These are phyloP conservation scores for Phytophthora fragariae DNA, from an alignment of 352 stramenopile genomes.

Conservation along the genomic window DNA sequence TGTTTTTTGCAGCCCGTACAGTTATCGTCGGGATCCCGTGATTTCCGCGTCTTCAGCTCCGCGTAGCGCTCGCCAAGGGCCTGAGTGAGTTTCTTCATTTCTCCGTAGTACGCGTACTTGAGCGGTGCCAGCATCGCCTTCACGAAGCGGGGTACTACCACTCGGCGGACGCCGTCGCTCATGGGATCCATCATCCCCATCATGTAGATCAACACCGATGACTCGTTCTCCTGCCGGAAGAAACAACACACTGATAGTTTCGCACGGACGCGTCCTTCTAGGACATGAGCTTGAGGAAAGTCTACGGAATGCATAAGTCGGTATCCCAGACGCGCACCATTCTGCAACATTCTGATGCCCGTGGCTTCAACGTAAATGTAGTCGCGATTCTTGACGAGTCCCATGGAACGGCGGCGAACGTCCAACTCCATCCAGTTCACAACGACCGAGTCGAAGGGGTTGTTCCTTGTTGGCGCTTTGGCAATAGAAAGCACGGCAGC, in stretches of 20 bases:
- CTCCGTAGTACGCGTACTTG: slow-evolving; percentile 42
- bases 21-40: slow-evolving; percentile 19
- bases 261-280: slow-evolving; percentile 43
- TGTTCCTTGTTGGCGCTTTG: slow-evolving; percentile 46
- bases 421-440: slow-evolving; percentile 54
- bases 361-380: slow-evolving; percentile 69
- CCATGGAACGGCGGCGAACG: slow-evolving; percentile 34
- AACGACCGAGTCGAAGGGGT: slow-evolving; percentile 52
- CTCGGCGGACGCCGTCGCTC: slow-evolving; percentile 28
- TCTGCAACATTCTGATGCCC: slow-evolving; percentile 20
- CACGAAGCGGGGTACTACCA: slow-evolving; percentile 44
- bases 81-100: slow-evolving; percentile 56
- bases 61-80: slow-evolving; percentile 29
- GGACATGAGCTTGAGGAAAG: slow-evolving; percentile 47
- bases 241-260: slow-evolving; percentile 59
- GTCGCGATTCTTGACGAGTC: slow-evolving; percentile 57
- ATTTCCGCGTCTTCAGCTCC: slow-evolving; percentile 26
- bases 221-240: slow-evolving; percentile 40
- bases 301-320: slow-evolving; percentile 48
- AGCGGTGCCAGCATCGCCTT: slow-evolving; percentile 42
- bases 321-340: slow-evolving; percentile 43
- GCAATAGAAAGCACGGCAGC: slow-evolving; percentile 53
- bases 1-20: slow-evolving; percentile 28
- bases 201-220: slow-evolving; percentile 48
- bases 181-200: slow-evolving; percentile 38